Base-by-base conservation (phyloP, 176 grass and related monocot genomes). In the Luzula sylvatica region DNA sequence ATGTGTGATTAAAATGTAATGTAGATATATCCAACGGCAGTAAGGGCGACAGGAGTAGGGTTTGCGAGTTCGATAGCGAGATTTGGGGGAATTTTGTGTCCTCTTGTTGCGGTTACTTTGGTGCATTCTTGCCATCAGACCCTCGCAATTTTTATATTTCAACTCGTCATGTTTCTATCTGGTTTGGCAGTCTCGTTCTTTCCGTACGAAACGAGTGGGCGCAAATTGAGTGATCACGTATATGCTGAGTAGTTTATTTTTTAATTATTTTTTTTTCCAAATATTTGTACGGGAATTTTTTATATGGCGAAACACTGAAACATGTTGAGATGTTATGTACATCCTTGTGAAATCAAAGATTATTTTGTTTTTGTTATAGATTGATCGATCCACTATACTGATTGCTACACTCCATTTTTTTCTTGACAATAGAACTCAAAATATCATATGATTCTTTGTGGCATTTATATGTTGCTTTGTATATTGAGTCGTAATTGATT, bases 11-110 rank as follows among this genome's bases (percentile, higher is more conserved):
- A 19, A 32, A 59, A 15, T 23, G 53, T 41, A 16, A 3, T 71
- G 29, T 67, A 96, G 90, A 84, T 89, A 76, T 96, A 89, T 62
- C 84, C 90, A 3, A 96, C 90, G 3, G 83, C 80, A 0, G 83
- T 96, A 6, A 79, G 90, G 57, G 71, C 84, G 1, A 96, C 90
- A 0, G 90, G 84, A 3, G 67, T 96, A 0, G 90, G 90, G 2
- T 69, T 82, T 58, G 84, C 77, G 0, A 86, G 71, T 47, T 88
- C 90, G 5, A 59, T 95, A 1, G 77, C 84, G 16, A 82, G 90
- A 11, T 86, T 96, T 9, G 84, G 84, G 0, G 90, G 84, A 38
- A 79, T 86, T 52, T 20, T 96, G 11, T 88, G 90, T 70, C 90
- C 84, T 3, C 70, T 95, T 1, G 90, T 96, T 29, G 90, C 80